Base-by-base conservation (phyloP, 2,329 filamentous ascomycete genomes). In the Venturia oleaginea region DNA sequence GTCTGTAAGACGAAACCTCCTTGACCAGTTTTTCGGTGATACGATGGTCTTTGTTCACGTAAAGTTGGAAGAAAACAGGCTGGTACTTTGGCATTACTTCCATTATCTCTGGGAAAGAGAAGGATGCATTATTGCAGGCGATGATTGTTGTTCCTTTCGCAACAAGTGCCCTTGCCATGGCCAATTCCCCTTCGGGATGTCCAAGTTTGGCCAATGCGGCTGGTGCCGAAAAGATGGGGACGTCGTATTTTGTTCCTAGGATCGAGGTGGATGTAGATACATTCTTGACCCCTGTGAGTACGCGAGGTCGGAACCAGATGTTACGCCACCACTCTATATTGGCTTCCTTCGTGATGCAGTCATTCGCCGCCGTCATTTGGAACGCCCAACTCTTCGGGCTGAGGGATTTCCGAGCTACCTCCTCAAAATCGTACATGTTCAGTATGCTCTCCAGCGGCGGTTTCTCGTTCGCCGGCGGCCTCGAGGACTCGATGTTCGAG, bases 51-150 rank as follows among this genome's bases (percentile, higher is more conserved):
- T 81, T 82, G 72, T 86, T 81, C 61, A 86, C 82, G 68, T 87
- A 88, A 6, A 88, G 76, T 70, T 87, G 84, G 69, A 86, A 85
- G 76, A 85, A 84, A 64, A 81, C 73, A 7, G 73, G 72, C 62
- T 72, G 72, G 24, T 67, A 15, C 13, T 60, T 37, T 11, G 67
- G 67, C 19, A 64, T 30, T 17, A 22, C 63, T 38, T 42, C 48
- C 17, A 73, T 67, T 61, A 75, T 72, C 63, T 74, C 72, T 27
- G 69, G 69, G 37, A 74, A 66, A 17, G 72, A 71, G 61, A 71
- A 74, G 24, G 67, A 69, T 1, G 73, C 72, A 61, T 75, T 74
- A 43, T 71, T 74, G 43, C 63, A 60, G 17, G 43, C 54, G n/a
- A 59, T 3, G 69, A 73, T 42, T 71, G 64, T 65, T 62, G 63